Evolutionary conservation across 129 eudicot species (phyloP).

Genomic region (Heracleum sosnowskyi): DNA sequence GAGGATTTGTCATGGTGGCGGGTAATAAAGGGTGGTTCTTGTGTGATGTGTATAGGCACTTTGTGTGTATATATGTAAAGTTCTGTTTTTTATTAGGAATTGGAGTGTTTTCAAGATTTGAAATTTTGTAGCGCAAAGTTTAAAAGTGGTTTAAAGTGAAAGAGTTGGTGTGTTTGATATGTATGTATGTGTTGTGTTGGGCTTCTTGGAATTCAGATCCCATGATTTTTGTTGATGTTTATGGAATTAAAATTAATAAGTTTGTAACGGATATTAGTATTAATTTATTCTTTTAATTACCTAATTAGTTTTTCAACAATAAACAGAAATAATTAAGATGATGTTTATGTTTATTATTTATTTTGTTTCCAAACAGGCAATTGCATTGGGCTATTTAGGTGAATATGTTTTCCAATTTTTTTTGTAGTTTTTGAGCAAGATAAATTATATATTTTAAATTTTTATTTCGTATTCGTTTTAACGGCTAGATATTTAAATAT

Average conservation of each 20-base stretch:
- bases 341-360: too few relatives aligned
- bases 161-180: not conserved
- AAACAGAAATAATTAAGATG: not conserved
- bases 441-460: too few relatives aligned
- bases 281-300: not conserved
- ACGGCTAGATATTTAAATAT: too few relatives aligned
- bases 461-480: too few relatives aligned
- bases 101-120: not conserved
- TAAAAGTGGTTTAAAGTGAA: not conserved
- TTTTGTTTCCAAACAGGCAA: too few relatives aligned
- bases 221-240: not conserved
- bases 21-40: not conserved
- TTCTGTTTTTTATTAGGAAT: not conserved
- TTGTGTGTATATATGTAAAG: not conserved
- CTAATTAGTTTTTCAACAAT: not conserved
- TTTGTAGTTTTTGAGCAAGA: too few relatives aligned
- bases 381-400: too few relatives aligned
- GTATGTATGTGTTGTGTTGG: not conserved
- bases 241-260: not conserved
- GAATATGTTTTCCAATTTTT: too few relatives aligned
- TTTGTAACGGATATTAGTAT: not conserved
- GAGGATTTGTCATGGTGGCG: conserved; percentile 18
- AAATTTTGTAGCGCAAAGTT: not conserved
- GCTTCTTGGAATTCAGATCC: not conserved
- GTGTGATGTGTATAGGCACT: not conserved